phyloP scores from a whole-genome alignment of 1,139 yeast species.

The Suhomyces guaymorum region DNA sequence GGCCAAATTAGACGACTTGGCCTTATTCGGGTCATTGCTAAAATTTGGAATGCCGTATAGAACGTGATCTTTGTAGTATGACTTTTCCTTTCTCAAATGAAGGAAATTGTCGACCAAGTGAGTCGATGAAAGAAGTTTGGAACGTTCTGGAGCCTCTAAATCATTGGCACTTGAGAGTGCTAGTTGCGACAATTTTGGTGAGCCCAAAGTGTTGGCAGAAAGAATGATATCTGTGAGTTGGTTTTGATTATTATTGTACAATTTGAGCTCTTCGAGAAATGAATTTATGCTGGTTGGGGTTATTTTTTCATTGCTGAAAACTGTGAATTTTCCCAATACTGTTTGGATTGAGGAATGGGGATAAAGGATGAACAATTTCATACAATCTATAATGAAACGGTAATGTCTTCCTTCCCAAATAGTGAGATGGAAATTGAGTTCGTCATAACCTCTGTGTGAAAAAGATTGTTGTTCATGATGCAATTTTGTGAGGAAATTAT shows the following conservation, averaged over 20 bases:
- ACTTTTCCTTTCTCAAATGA: slow-evolving; percentile 27
- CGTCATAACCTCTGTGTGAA: slow-evolving; percentile 21
- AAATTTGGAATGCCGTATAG: slow-evolving; percentile 31
- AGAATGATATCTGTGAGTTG: slow-evolving; percentile 31
- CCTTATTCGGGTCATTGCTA: background rate
- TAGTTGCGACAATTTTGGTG: slow-evolving; percentile 20
- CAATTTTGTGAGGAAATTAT: slow-evolving; percentile 19
- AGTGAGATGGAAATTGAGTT: slow-evolving; percentile 27
- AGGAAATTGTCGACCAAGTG: slow-evolving; percentile 25
- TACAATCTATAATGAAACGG: slow-evolving; percentile 26
- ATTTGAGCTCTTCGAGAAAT: slow-evolving; percentile 24
- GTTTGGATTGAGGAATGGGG: slow-evolving; percentile 33
- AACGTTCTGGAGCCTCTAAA: slow-evolving; percentile 12
- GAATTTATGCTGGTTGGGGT: slow-evolving; percentile 20
- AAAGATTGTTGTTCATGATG: slow-evolving; percentile 12
- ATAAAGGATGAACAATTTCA: slow-evolving; percentile 35
- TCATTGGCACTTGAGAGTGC: slow-evolving; percentile 23
- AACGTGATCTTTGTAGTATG: slow-evolving; percentile 30
- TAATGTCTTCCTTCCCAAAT: slow-evolving; percentile 38
- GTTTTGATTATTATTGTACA: slow-evolving; percentile 27
- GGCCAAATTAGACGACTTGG: slow-evolving; percentile 18
- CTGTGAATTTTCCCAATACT: slow-evolving; percentile 18
- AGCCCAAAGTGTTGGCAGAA: slow-evolving; percentile 34
- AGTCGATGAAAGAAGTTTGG: slow-evolving; percentile 1
- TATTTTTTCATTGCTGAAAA: slow-evolving; percentile 14